Evolutionary conservation across 208 protist species (phyloP), one percentile per base, ranked within the genome.

Genomic region (Crithidia expoeki): DNA sequence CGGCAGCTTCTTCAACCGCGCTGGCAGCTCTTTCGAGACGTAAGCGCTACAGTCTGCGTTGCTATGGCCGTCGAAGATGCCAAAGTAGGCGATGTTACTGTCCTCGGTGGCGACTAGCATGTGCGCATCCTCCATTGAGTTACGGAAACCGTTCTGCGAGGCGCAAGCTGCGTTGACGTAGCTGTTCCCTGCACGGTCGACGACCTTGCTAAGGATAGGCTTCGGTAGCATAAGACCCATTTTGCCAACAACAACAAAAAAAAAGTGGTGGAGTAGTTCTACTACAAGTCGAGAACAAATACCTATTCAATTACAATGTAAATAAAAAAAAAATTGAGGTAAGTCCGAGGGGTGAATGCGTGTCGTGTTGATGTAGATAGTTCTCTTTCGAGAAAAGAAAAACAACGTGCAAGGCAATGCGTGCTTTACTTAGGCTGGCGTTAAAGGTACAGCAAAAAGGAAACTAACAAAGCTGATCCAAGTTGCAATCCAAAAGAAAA

Each of bases 61-160:
- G 61, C 84, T 94, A 80, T 97, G 93, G 2, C 93, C 93, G 61
- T 97, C 93, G 68, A 97, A 97, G 50, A 97, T 85, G 55, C 93
- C 93, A 68, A 96, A 91, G 67, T 94, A 82, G 59, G 69, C 63
- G 25, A 81, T 49, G 19, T 71, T 60, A 14, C 53, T 19, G 38
- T 75, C 65, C 19, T 79, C 59, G n/a, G 60, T 46, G 27, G 79
- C 81, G 59, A 84, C 40, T 44, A 81, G 19, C 76, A 97, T 85
- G 68, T 96, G 89, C 0, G 93, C 93, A 59, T 97, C 93, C 72
- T 97, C 90, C 93, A 97, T 97, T 7, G 78, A 85, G 34, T 73
- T 87, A 16, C 92, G 92, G 66, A 80, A 96, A 28, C 92, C 92
- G 70, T 96, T 94, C 59, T 94, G 72, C 11, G 79, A 88, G 28